phyloP scores from a whole-genome alignment of 2,329 filamentous ascomycete genomes.

The Fusarium sambucinum region DNA sequence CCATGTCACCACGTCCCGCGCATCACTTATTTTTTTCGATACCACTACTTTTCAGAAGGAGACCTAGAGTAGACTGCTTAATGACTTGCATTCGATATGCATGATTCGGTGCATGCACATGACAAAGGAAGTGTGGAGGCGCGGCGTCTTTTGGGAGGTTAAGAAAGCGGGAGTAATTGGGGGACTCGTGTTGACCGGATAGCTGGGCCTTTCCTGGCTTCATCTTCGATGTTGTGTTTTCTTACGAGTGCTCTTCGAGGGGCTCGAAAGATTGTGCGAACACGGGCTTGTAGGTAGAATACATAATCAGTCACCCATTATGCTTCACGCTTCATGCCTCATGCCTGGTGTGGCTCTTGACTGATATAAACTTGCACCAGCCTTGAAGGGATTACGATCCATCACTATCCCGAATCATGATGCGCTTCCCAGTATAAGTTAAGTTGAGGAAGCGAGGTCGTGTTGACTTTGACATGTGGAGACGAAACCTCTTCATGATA shows the following conservation, averaged over 20 bases:
- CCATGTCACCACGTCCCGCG: slow-evolving; percentile 32
- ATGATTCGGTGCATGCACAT: slow-evolving; percentile 25
- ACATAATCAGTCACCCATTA: slow-evolving; percentile 40
- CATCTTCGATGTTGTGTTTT: slow-evolving; percentile 28
- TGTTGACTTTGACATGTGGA: slow-evolving; percentile 16
- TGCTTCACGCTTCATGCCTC: background rate
- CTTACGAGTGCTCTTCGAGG: slow-evolving; percentile 16
- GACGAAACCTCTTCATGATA: background rate
- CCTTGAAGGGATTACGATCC: too few relatives aligned
- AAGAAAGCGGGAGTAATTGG: slow-evolving; percentile 33
- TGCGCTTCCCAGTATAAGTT: background rate
- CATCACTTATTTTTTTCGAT: slow-evolving; percentile 53
- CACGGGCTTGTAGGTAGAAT: slow-evolving; percentile 47
- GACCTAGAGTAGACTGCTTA: slow-evolving; percentile 54
- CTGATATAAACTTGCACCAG: background rate
- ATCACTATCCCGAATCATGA: background rate
- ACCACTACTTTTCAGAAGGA: slow-evolving; percentile 52
- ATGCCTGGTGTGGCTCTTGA: background rate
- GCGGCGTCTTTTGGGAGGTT: slow-evolving; percentile 20
- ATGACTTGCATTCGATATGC: slow-evolving; percentile 45
- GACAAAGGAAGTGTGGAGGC: slow-evolving; percentile 15
- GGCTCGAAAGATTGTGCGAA: slow-evolving; percentile 23
- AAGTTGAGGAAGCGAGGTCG: background rate
- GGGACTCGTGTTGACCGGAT: slow-evolving; percentile 16
- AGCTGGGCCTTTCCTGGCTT: slow-evolving; percentile 26